phyloP scores from a whole-genome alignment of 2,329 filamentous ascomycete species.

The Apiospora phragmitis region DNA sequence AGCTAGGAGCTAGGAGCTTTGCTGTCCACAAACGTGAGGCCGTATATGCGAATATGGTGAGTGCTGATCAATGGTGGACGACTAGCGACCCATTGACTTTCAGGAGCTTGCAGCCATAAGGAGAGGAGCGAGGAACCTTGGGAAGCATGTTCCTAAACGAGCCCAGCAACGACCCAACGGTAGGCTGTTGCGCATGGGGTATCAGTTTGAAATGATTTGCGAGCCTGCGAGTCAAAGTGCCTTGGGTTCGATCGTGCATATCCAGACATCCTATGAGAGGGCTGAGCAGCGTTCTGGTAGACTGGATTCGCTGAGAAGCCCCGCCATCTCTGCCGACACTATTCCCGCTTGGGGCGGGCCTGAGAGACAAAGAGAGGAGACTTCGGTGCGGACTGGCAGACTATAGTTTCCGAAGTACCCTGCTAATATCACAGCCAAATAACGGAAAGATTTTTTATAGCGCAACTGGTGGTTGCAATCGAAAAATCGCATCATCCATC shows the following conservation, averaged over 20 bases:
- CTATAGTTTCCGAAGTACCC: conserved; percentile 4
- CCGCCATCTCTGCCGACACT: conserved; percentile 23
- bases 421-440: background rate
- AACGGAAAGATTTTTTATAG: conserved; percentile 5
- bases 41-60: background rate
- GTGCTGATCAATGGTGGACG: background rate
- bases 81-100: background rate
- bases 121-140: background rate
- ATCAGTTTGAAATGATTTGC: conserved; percentile 3
- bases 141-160: background rate
- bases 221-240: conserved; percentile 19
- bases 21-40: background rate
- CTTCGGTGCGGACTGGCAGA: background rate
- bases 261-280: conserved; percentile 41
- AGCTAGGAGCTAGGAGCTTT: conserved; percentile 1
- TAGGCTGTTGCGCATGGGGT: background rate
- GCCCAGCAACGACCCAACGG: background rate
- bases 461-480: background rate
- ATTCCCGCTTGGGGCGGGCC: conserved; percentile 28
- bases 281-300: conserved; percentile 28
- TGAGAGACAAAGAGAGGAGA: background rate
- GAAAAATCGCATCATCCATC: background rate
- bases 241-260: conserved; percentile 41
- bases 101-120: background rate
- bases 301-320: conserved; percentile 36